Evolutionary conservation across 1,284 basidiomycete species (phyloP), one percentile per base, ranked within the genome.

Genomic region (Amylostereum areolatum): DNA sequence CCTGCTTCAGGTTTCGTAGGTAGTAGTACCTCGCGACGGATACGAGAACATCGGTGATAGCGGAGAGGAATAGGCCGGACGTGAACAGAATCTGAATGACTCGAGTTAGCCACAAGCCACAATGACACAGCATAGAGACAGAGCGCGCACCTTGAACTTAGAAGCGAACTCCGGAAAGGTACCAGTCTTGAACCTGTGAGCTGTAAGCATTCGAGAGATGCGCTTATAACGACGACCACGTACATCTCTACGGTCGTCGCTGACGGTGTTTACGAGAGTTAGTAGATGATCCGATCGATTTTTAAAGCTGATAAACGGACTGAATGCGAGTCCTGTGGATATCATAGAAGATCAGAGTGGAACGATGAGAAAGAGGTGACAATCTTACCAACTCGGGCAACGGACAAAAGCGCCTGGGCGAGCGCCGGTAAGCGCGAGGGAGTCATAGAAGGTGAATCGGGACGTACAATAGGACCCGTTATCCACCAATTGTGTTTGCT

Each of bases 401-500:
- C 31, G 27, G 35, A 25, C 4, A 41, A n/a, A 42, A 35, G 35
- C n/a, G 33, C 27, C 18, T 9, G 33, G 35, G 6, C 31, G 6
- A 41, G 36, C 8, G 5, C 18, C n/a, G 18, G 36, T 31, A 5
- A n/a, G 3, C 27, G 27, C 11, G 7, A 29, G 36, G 27, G 1
- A 44, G 2, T 30, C 4, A 24, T 34, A 8, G 27, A 24, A 33
- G 31, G 27, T 43, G 42, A 45, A 45, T 5, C 6, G 18, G 12
- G 10, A 56, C 53, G 50, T 33, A 61, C 57, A 4, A 62, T 50
- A 3, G 58, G 56, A 2, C 51, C 52, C 2, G 53, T 53, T 4
- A 61, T 48, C 42, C 47, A 58, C 45, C 58, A 59, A 39, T 62
- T 62, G 18, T 56, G 54, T 44, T 58, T 59, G 54, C 59, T 62